Evolutionary conservation across 73 alveolate genomes (phyloP), one percentile per base, ranked within the genome.

Genomic region (Symbiodinium natans): DNA sequence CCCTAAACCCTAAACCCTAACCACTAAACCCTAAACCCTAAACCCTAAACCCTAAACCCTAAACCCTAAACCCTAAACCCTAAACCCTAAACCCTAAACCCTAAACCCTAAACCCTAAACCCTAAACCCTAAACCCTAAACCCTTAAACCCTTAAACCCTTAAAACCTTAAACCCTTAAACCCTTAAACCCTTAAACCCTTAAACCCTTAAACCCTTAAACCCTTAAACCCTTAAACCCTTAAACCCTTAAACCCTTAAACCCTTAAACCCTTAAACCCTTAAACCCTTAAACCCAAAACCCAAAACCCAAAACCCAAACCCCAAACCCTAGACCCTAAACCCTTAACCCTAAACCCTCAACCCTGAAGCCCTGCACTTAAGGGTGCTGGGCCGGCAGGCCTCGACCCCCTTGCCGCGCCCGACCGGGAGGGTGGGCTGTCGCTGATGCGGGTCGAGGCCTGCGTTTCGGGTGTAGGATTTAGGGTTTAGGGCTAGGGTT

Each of bases 381-480:
- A 46, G 59, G 21, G 21, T 46, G 6, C 6, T 46, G 59, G 6
- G 13, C 21, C 59, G 13, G 6, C 59, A 73, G 84, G 84, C 41
- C 6, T 33, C 84, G 84, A 34, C 41, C 84, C 41, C 34, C 83
- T 33, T 3, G 52, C 93, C 15, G 59, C 63, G 23, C 56, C 38
- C 39, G 95, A 88, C 73, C 41, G 43, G 19, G 95, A 88, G 21
- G 95, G 83, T 2, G 94, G 86, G 23, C 95, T 88, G 34, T 88
- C 95, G 9, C 95, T 88, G 27, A 88, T 88, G 95, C 85, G 95
- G 2, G 95, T 88, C 43, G 95, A 88, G 95, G 95, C 86, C 17
- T 17, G 73, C 29, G 5, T 0, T 5, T 56, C 1, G 59, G 10
- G 38, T 4, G 48, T 33, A 39, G n/a, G 75, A 4, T 56, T 15